Evolutionary conservation across 139 green algal species (phyloP), one percentile per base, ranked within the genome.

Genomic region (Gonium pectorale): DNA sequence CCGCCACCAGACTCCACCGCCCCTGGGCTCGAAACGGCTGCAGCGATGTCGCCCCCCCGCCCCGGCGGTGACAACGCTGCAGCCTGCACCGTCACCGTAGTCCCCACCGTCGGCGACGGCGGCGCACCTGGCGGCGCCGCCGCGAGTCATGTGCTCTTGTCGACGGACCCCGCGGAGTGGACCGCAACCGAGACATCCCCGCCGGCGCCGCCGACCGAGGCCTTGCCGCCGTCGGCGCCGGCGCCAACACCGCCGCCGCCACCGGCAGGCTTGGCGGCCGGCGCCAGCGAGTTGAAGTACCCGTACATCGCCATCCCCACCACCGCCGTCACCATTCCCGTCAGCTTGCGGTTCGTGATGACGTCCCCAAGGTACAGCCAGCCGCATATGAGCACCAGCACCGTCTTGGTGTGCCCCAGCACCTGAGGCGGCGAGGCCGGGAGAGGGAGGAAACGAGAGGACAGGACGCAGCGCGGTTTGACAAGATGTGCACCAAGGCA

Each of bases 341-440:
- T 5, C 33, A 93, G 41, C 88, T 97, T 95, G 31, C 89, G 86
- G 3, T 7, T 31, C 17, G 77, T 92, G 81, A 97, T 93, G 44
- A 75, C 60, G 63, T 98, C 95, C 0, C 93, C 87, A 46, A 97
- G 87, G 81, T 95, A 94, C n/a, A 89, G 31, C 94, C 93, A 96
- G 44, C 93, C 93, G 19, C 89, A 91, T 62, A 96, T 85, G 75
- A 98, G 89, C 77, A 98, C 95, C 60, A 95, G 69, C 27, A 98
- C 75, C 0, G 95, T 98, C 91, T 98, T 98, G 71, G 90, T 94
- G 90, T 98, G 95, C 52, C 95, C 95, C 82, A 97, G 89, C 66
- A 97, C 95, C 94, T 97, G 92, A 67, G 31, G 37, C 26, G 24
- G n/a, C 29, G 56, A 69, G 29, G 40, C 3, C 26, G 26, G 22